Conservation (phyloP, 192 early-diverging fungal species). For the Podila verticillata region DNA sequence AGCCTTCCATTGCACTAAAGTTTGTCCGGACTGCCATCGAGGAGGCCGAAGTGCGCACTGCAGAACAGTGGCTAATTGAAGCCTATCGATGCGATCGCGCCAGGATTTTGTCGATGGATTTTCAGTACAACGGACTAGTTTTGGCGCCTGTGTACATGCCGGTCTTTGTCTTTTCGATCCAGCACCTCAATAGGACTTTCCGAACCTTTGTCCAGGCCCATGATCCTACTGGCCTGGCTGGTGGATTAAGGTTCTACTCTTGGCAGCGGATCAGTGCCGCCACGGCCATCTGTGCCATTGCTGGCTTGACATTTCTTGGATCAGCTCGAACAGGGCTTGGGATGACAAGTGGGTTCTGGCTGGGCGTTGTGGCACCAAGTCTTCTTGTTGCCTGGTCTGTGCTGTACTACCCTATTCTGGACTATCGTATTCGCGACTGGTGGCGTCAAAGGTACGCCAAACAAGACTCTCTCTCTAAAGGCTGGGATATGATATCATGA, state of each 20-base stretch:
- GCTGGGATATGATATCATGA: not conserved
- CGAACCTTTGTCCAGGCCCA: conserved; percentile 65
- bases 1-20: conserved; percentile 56
- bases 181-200: conserved; percentile 54
- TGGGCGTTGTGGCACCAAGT: conserved; percentile 57
- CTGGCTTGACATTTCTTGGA: conserved; percentile 19
- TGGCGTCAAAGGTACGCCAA: conserved; percentile 40
- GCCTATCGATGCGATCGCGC: conserved; percentile 54
- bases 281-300: conserved; percentile 44
- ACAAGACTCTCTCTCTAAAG: not conserved
- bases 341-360: conserved; percentile 46
- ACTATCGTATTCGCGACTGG: conserved; percentile 49
- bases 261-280: conserved; percentile 58
- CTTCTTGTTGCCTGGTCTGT: conserved; percentile 54
- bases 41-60: conserved; percentile 47
- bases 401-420: conserved; percentile 62
- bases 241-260: conserved; percentile 58
- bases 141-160: conserved; percentile 64
- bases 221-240: conserved; percentile 51
- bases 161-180: conserved; percentile 56
- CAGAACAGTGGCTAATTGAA: conserved; percentile 53
- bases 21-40: conserved; percentile 55
- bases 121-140: conserved; percentile 48
- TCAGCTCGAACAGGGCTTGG: conserved; percentile 26
- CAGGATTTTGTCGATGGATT: conserved; percentile 54